Evolutionary conservation across 208 protist species (phyloP), one percentile per base, ranked within the genome.

Genomic region (Porcisia hertigi): DNA sequence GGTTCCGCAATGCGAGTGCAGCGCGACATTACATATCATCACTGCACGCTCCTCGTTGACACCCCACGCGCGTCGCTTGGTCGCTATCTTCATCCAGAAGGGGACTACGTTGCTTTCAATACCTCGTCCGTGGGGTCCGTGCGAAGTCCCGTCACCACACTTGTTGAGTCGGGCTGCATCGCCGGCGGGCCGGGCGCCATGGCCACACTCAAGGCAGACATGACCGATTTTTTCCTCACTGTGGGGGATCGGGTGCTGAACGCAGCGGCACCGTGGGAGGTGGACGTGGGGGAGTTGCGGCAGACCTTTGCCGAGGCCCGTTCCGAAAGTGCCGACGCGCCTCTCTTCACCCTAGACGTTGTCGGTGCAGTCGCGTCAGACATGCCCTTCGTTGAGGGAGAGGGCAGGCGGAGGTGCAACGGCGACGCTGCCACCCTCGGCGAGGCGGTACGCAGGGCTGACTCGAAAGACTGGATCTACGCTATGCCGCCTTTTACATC

Each of bases 1-100:
- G 94, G 94, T 1, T 96, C 92, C 0, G 94, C 94, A 2, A 97
- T 97, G 94, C 94, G 94, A 7, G 89, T 97, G 64, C 91, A 95
- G 79, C 81, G 89, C 0, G 87, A 91, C 73, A 89, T 95, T 55
- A 87, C 92, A 1, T 91, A 89, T 60, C 94, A 97, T 65, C 94
- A 97, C 84, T 96, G 90, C 77, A 97, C 94, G 3, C 81, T 97
- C 57, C 85, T 97, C 7, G 82, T 95, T 5, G 75, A 84, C 70
- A 92, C 83, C 16, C 76, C 79, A 36, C 81, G 59, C 66, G 58
- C 64, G 23, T 36, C 60, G 0, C 53, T 97, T 1, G 82, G 89
- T 5, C 66, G 69, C 8, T 97, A 91, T 69, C 75, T 97, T 49
- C 80, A 82, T 71, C 54, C 81, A 0, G 90, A 94, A 47, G 89